phyloP scores from a whole-genome alignment of 441 rosid genomes.

The Codiaeum variegatum region DNA sequence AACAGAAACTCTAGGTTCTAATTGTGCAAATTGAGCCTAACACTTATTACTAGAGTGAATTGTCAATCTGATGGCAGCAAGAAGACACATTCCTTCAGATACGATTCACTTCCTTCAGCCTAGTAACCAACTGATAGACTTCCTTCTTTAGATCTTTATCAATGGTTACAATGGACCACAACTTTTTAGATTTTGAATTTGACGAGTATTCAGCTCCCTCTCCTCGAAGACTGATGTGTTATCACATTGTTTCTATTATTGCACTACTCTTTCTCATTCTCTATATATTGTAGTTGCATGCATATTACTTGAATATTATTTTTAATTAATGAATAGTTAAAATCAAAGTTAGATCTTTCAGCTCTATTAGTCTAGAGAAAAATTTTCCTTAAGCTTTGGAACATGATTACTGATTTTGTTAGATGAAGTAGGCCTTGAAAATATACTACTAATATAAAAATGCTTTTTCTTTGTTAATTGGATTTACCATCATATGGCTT shows the following conservation, averaged over 20 bases:
- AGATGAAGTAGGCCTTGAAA: background rate
- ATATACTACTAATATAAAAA: background rate
- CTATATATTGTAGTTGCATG: too few species aligned
- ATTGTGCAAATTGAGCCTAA: conserved; percentile 12
- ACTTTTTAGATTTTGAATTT: conserved; percentile 36
- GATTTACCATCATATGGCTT: background rate
- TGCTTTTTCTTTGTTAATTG: background rate
- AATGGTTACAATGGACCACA: conserved; percentile 37
- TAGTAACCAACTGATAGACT: conserved; percentile 25
- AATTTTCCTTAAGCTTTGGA: background rate
- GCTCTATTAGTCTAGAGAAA: background rate
- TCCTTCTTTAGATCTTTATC: conserved; percentile 38
- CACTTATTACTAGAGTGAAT: conserved; percentile 16
- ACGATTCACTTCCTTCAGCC: conserved; percentile 31
- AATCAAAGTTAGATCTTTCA: background rate
- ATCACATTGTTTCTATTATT: conserved; percentile 58
- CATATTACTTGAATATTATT: background rate
- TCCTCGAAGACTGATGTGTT: conserved; percentile 58
- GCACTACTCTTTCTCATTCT: conserved; percentile 35
- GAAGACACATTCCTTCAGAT: conserved; percentile 36
- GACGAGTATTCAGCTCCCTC: conserved; percentile 43
- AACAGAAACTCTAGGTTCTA: background rate
- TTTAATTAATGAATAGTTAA: background rate
- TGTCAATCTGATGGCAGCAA: conserved; percentile 36
- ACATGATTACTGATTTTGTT: background rate